These are phyloP conservation scores for Triticum turgidum DNA, from an alignment of 176 grass and related monocot species.

Conservation along the genomic window DNA sequence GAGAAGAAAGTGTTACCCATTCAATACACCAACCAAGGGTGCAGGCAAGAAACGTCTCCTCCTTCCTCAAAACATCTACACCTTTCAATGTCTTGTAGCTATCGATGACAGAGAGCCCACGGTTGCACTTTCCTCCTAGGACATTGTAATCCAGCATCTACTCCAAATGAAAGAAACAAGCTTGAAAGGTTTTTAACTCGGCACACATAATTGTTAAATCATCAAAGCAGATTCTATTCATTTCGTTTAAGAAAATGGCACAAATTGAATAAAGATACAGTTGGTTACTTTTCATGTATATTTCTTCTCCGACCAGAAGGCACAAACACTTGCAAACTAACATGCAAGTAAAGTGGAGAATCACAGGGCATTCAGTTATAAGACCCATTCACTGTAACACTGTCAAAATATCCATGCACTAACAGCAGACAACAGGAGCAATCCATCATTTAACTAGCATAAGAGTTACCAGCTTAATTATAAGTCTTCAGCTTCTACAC, in stretches of 20 bases:
- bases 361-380: background rate
- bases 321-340: slow-evolving; percentile 3
- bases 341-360: slow-evolving; percentile 1
- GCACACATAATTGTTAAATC: background rate
- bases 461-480: background rate
- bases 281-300: slow-evolving; percentile 5
- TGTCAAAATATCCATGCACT: background rate
- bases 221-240: slow-evolving; percentile 2
- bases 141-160: slow-evolving; percentile 99
- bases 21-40: slow-evolving; percentile 99
- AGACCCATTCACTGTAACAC: background rate
- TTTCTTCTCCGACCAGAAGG: background rate
- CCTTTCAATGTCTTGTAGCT: slow-evolving; percentile 89
- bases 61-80: slow-evolving; percentile 54
- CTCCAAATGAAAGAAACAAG: slow-evolving; percentile 33
- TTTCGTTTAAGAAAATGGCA: background rate
- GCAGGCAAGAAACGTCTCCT: slow-evolving; percentile 75
- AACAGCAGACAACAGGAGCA: background rate
- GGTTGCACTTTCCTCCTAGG: slow-evolving; percentile 91
- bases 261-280: slow-evolving; percentile 19
- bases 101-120: slow-evolving; percentile 88
- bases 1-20: slow-evolving; percentile 60
- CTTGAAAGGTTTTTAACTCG: slow-evolving; percentile 4
- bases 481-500: background rate
- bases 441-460: background rate